Conservation (phyloP, 2,329 filamentous ascomycete genomes). For the Xylaria hypoxylon region DNA sequence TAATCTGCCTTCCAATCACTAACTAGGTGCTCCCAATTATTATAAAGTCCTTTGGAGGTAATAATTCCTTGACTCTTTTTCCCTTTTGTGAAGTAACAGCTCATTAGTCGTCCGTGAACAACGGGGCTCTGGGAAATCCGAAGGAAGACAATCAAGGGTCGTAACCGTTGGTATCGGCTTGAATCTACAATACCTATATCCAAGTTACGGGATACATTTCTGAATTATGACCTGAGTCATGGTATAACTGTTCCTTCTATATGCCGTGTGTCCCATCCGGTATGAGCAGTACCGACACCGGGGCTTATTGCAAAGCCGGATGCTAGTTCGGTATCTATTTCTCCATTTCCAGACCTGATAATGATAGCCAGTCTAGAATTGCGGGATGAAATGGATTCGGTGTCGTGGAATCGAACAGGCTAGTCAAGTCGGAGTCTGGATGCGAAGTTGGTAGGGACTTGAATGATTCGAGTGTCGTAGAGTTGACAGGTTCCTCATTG, state of each 20-base stretch:
- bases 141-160: background rate
- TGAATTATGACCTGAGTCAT: background rate
- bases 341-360: too few species aligned
- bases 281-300: background rate
- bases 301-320: background rate
- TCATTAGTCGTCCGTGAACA: too few species aligned
- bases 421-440: background rate
- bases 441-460: background rate
- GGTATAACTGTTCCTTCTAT: background rate
- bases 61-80: too few species aligned
- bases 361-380: background rate
- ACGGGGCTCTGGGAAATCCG: too few species aligned
- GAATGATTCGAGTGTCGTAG: background rate
- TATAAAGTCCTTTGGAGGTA: too few species aligned
- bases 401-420: background rate
- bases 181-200: background rate
- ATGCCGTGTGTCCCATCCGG: background rate
- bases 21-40: too few species aligned
- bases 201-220: too few species aligned
- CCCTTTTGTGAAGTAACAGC: too few species aligned
- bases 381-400: background rate
- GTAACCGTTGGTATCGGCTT: background rate
- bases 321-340: background rate
- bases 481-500: background rate
- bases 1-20: too few species aligned